Base-by-base conservation (phyloP, 192 early-diverging fungal genomes). In the Gryganskiella cystojenkinii region DNA sequence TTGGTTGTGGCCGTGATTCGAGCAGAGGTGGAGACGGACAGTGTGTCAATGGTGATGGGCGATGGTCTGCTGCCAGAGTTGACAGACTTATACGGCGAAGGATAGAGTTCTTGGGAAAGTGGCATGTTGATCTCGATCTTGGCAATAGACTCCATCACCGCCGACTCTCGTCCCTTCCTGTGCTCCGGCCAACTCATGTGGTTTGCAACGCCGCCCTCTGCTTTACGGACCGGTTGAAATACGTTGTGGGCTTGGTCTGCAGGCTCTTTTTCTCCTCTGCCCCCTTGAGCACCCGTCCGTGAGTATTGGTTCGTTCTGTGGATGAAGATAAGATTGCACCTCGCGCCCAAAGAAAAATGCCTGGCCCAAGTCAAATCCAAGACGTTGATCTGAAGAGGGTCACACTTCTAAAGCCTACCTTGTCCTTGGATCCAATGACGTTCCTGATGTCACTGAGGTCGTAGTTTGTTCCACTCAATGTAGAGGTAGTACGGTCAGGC, bases 201-300 rank as follows among this genome's bases (percentile, higher is more conserved):
- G n/a, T 24, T 60, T 59, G 27, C 52, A n/a, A 53, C 22, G 59
- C 56, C 4, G 66, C 66, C 22, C 59, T 68, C 43, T 59, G 66
- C 13, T 40, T 59, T 14, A 59, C 56, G 0, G 56, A 15, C 17
- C 58, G 25, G 49, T 68, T 68, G 66, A 33, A 43, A 14, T 50
- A 67, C n/a, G n/a, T n/a, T n/a, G n/a, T n/a, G n/a, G n/a, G n/a
- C n/a, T n/a, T n/a, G n/a, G n/a, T n/a, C n/a, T n/a, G n/a, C n/a
- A n/a, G n/a, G n/a, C n/a, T n/a, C n/a, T n/a, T n/a, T n/a, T n/a
- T n/a, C n/a, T n/a, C n/a, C n/a, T n/a, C n/a, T n/a, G n/a, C n/a
- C n/a, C n/a, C n/a, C n/a, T n/a, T n/a, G 13, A 22, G 24, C 22
- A 15, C 27, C 27, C 13, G 22, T 53, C n/a, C n/a, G n/a, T n/a